These are phyloP conservation scores for Sphaerostilbella broomeana DNA, from an alignment of 2,329 filamentous ascomycete genomes.

Conservation along the genomic window DNA sequence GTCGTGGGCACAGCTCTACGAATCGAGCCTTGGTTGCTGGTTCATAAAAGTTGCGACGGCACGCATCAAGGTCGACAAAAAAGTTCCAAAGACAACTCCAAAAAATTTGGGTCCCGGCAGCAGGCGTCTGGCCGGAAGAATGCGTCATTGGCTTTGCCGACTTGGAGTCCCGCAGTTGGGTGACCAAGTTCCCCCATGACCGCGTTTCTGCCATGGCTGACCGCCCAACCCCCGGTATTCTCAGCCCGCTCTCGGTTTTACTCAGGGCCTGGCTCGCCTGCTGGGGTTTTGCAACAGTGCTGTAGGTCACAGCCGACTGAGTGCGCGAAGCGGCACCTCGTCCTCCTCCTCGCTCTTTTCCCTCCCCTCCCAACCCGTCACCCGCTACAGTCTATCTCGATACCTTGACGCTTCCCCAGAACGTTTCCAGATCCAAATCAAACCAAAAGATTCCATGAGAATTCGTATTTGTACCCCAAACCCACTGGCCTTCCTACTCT, in stretches of 20 bases:
- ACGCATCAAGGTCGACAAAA: constrained; percentile 9
- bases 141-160: constrained; percentile 26
- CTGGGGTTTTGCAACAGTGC: constrained; percentile 8
- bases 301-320: constrained; percentile 10
- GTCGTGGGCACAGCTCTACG: neutral
- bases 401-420: constrained; percentile 3
- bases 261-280: constrained; percentile 9
- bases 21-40: constrained; percentile 2
- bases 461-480: neutral
- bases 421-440: constrained; percentile 5
- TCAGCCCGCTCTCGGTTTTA: constrained; percentile 20
- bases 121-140: constrained; percentile 22
- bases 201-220: constrained; percentile 25
- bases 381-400: constrained; percentile 7
- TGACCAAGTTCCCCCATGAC: constrained; percentile 18
- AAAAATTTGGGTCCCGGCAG: constrained; percentile 14
- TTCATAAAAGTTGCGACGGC: constrained; percentile 10
- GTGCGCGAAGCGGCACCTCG: constrained; percentile 14
- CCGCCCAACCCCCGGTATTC: constrained; percentile 27
- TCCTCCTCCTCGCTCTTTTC: constrained; percentile 5
- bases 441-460: neutral
- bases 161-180: constrained; percentile 15
- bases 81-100: constrained; percentile 12
- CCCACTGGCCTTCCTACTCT: constrained; percentile 2
- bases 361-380: constrained; percentile 13